These are phyloP conservation scores for Scleroderma bovista DNA, from an alignment of 768 basidiomycete species.

Conservation along the genomic window DNA sequence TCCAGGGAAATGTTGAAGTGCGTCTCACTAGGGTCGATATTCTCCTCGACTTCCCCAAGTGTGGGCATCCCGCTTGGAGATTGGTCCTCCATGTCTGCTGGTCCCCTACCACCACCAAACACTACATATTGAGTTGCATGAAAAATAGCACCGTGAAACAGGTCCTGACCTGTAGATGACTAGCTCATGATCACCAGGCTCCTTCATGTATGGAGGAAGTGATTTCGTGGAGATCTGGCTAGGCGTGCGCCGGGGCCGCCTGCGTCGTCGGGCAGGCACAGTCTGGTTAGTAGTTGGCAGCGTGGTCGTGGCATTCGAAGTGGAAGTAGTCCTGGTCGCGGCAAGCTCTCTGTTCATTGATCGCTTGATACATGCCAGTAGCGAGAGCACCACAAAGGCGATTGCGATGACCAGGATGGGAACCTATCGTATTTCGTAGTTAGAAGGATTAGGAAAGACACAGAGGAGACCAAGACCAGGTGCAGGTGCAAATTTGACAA, in stretches of 20 bases:
- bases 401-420: constrained; percentile 23
- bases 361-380: constrained; percentile 20
- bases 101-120: constrained; percentile 17
- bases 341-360: background rate
- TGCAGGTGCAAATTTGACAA: background rate
- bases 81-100: constrained; percentile 20
- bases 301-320: background rate
- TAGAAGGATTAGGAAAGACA: too few species aligned
- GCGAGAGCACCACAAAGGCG: constrained; percentile 14
- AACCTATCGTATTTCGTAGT: too few species aligned
- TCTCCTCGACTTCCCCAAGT: constrained; percentile 20
- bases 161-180: constrained; percentile 51
- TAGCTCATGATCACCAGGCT: constrained; percentile 77
- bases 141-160: background rate
- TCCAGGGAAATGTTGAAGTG: constrained; percentile 17
- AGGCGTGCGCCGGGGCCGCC: constrained; percentile 56
- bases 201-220: constrained; percentile 75
- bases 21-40: constrained; percentile 3
- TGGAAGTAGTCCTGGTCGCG: background rate
- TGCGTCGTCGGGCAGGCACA: constrained; percentile 16
- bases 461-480: too few species aligned
- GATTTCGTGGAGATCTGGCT: constrained; percentile 78
- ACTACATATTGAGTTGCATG: background rate
- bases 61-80: constrained; percentile 10
- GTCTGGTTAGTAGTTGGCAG: constrained; percentile 6